These are phyloP conservation scores for Arthroderma sp. DNA, from an alignment of 2,329 filamentous ascomycete species.

Conservation along the genomic window DNA sequence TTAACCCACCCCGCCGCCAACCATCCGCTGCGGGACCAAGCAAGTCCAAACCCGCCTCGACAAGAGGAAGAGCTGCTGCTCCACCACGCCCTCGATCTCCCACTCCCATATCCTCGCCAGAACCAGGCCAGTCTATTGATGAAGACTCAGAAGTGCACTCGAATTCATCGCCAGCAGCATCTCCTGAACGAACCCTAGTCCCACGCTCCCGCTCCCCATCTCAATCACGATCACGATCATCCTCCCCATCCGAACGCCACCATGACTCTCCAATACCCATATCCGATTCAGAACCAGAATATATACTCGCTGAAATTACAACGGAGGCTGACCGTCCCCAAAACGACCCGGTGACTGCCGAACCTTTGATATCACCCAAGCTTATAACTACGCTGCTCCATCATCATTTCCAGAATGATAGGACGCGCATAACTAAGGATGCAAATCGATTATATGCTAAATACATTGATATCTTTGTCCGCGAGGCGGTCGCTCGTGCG, in stretches of 20 bases:
- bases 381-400: constrained; percentile 67
- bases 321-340: constrained; percentile 6
- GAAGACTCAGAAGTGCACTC: background rate
- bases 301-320: constrained; percentile 34
- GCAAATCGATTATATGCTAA: constrained; percentile 64
- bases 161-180: background rate
- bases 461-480: constrained; percentile 84
- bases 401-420: constrained; percentile 60
- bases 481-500: constrained; percentile 73
- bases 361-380: constrained; percentile 52
- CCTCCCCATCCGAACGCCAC: constrained; percentile 5
- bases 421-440: constrained; percentile 61
- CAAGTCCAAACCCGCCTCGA: constrained; percentile 12
- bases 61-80: constrained; percentile 11
- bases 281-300: constrained; percentile 29
- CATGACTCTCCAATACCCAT: constrained; percentile 8
- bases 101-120: constrained; percentile 8
- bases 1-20: constrained; percentile 32
- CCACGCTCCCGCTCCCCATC: background rate
- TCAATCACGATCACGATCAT: background rate
- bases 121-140: background rate
- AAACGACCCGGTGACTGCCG: constrained; percentile 15
- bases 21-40: constrained; percentile 16
- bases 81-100: constrained; percentile 11
- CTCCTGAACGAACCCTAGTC: background rate